Conservation (phyloP, 495 filamentous ascomycete genomes). For the Penicillium longicatenatum region DNA sequence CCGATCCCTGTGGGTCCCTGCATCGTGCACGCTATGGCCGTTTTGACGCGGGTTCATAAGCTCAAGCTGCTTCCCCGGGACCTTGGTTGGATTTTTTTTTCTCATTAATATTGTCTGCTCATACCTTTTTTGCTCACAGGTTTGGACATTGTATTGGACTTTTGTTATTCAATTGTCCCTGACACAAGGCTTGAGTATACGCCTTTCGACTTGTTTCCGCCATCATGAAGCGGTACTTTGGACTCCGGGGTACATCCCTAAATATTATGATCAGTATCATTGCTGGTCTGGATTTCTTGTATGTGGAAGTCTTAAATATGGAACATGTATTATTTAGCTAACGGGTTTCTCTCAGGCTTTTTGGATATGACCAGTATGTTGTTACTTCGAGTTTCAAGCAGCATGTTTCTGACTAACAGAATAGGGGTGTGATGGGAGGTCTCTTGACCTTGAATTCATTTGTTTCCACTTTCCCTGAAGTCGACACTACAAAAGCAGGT, state of each 20-base stretch:
- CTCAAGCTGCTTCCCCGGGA: conserved; percentile 18
- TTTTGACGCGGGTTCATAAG: conserved; percentile 15
- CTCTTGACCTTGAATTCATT: conserved; percentile 55
- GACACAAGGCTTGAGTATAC: conserved; percentile 11
- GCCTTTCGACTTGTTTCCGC: not conserved
- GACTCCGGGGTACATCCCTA: conserved; percentile 62
- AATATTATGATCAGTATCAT: conserved; percentile 68
- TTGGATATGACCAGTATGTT: conserved; percentile 41
- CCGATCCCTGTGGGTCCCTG: conserved; percentile 10
- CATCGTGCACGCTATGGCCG: not conserved
- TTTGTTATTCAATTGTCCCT: conserved; percentile 10
- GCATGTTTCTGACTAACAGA: conserved; percentile 16
- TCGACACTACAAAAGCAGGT: conserved; percentile 45
- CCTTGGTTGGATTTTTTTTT: not conserved
- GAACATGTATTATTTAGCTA: not conserved
- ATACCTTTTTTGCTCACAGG: conserved; percentile 9
- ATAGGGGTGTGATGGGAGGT: conserved; percentile 56
- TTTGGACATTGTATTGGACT: conserved; percentile 9
- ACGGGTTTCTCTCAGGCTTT: conserved; percentile 25
- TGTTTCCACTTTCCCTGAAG: conserved; percentile 50
- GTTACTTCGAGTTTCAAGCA: not conserved
- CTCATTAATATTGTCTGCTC: conserved; percentile 1
- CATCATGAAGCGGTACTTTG: conserved; percentile 52
- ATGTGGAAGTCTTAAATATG: conserved; percentile 6
- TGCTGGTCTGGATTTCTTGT: conserved; percentile 69